These are phyloP conservation scores for Saccharomyces pastorianus DNA, from an alignment of 1,139 yeast genomes.

Conservation along the genomic window DNA sequence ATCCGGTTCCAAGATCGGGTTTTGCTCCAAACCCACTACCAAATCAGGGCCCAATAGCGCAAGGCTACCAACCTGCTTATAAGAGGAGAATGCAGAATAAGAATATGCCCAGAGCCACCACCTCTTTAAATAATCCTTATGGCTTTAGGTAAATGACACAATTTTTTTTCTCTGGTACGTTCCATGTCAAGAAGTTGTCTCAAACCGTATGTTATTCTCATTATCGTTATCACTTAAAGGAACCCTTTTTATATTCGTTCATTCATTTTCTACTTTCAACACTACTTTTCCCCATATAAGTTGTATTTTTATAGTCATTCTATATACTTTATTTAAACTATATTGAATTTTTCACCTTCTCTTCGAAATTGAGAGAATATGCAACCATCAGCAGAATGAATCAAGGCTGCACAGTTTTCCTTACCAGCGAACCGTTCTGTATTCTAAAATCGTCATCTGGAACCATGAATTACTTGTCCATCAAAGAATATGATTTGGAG, in stretches of 20 bases:
- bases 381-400: not conserved
- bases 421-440: not conserved
- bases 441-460: not conserved
- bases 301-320: not conserved
- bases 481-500: not conserved
- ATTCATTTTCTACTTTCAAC: not conserved
- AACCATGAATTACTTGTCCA: not conserved
- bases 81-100: constrained; percentile 31
- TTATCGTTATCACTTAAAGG: not conserved
- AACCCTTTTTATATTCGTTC: not conserved
- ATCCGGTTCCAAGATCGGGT: not conserved
- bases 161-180: not conserved
- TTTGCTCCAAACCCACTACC: constrained; percentile 10
- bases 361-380: not conserved
- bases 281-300: not conserved
- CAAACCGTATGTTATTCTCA: not conserved
- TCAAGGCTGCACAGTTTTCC: not conserved
- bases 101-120: constrained; percentile 27
- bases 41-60: constrained; percentile 10
- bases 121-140: constrained; percentile 11
- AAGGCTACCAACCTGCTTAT: constrained; percentile 33
- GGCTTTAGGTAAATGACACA: constrained; percentile 15
- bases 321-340: not conserved
- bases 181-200: not conserved
- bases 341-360: not conserved